Evolutionary conservation across 257 asterid species (phyloP).

Genomic region (Ballota nigra): DNA sequence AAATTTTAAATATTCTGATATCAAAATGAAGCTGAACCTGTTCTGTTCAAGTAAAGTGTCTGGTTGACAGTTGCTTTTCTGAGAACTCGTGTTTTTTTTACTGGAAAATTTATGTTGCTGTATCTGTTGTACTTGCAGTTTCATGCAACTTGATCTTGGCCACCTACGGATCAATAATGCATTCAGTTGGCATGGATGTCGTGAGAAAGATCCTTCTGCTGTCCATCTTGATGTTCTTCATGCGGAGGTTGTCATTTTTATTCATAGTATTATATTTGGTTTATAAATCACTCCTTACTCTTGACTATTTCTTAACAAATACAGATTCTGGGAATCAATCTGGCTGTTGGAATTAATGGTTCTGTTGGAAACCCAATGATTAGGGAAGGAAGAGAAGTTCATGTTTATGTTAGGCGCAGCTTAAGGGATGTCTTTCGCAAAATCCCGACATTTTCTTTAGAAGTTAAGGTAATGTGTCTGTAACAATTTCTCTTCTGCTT

Average conservation of each 20-base stretch:
- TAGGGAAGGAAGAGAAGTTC: conserved; percentile 89
- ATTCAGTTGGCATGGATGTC: conserved; percentile 84
- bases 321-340: conserved; percentile 89
- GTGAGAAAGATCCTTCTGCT: conserved; percentile 85
- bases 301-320: conserved; percentile 25
- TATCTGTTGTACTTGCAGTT: conserved; percentile 48
- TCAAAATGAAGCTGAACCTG: conserved; percentile 3
- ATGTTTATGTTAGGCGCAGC: conserved; percentile 85
- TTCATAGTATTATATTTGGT: conserved; percentile 12
- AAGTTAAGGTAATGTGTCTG: conserved; percentile 63
- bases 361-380: conserved; percentile 86
- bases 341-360: conserved; percentile 89
- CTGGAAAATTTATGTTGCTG: conserved; percentile 19
- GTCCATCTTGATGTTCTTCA: conserved; percentile 97
- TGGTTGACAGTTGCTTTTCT: background rate
- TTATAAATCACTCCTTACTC: conserved; percentile 14
- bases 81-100: background rate
- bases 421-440: conserved; percentile 92
- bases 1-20: background rate
- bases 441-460: conserved; percentile 87
- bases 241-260: conserved; percentile 65
- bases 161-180: conserved; percentile 76
- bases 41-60: background rate
- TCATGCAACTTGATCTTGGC: conserved; percentile 99
- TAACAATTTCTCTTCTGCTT: conserved; percentile 15